Percentiles rank a stretch among this genome's conserved stretches.
phyloP scores from a whole-genome alignment of 1,139 yeast genomes.

The Debaryomyces sp. region DNA sequence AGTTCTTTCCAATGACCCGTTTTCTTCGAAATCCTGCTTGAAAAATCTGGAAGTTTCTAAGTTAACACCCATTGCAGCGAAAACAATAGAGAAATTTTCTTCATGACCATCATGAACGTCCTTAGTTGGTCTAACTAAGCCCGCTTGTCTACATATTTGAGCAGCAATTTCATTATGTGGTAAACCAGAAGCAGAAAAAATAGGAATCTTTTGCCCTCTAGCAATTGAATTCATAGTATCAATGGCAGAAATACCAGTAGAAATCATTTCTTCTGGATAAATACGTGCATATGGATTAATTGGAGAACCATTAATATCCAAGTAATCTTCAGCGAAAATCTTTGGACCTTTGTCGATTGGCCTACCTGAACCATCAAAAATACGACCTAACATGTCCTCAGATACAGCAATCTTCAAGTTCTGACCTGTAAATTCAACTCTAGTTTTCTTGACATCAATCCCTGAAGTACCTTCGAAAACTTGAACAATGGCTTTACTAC shows the following conservation, averaged over 20 bases:
- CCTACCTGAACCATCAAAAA: slow-evolving; percentile 98
- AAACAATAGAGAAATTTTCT: slow-evolving; percentile 97
- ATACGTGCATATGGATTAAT: slow-evolving; percentile 97
- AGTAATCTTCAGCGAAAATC: slow-evolving; percentile 96
- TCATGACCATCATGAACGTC: slow-evolving; percentile 99
- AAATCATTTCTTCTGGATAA: slow-evolving; percentile 99
- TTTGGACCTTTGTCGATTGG: slow-evolving; percentile 98
- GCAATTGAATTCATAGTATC: slow-evolving; percentile 99
- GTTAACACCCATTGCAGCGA: slow-evolving; percentile 80
- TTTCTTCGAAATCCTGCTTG: slow-evolving; percentile 99
- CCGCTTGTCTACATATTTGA: slow-evolving; percentile 99
- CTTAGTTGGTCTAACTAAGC: slow-evolving; percentile 97
- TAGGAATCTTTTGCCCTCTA: slow-evolving; percentile 99
- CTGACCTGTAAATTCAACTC: slow-evolving; percentile 96
- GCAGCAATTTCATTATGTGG: slow-evolving; percentile 99
- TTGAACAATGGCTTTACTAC: slow-evolving; percentile 96
- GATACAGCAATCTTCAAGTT: slow-evolving; percentile 91
- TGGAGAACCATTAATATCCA: slow-evolving; percentile 98
- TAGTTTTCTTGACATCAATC: slow-evolving; percentile 94
- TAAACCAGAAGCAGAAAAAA: slow-evolving; percentile 97
- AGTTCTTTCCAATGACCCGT: slow-evolving; percentile 97
- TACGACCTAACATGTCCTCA: slow-evolving; percentile 96
- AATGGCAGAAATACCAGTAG: slow-evolving; percentile 97
- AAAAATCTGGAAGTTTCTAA: slow-evolving; percentile 55
- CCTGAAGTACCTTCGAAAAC: slow-evolving; percentile 99